phyloP scores from a whole-genome alignment of 2,329 filamentous ascomycete species.

The Trichoderma afroharzianum region DNA sequence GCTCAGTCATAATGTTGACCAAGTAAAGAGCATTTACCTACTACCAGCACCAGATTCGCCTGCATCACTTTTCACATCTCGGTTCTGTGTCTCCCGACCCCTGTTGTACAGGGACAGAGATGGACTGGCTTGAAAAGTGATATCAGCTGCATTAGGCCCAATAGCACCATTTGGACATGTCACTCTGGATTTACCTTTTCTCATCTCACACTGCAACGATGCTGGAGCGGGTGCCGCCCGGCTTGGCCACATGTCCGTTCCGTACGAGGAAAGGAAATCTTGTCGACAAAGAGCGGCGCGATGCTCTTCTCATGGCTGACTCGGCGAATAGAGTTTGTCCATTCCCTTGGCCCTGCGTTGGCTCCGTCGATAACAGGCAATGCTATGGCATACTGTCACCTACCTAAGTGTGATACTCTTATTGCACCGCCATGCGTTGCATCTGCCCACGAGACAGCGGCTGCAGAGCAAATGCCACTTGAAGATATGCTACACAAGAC shows the following conservation, averaged over 20 bases:
- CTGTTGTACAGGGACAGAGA: neutral
- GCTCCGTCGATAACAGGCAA: neutral
- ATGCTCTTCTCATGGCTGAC: neutral
- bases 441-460: neutral
- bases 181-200: neutral
- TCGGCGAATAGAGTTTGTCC: neutral
- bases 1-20: neutral
- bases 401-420: neutral
- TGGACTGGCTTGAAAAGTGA: constrained; percentile 3
- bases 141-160: constrained; percentile 3
- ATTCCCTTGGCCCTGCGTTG: neutral
- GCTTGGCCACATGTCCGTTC: neutral
- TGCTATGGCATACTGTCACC: neutral
- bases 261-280: neutral
- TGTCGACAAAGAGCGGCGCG: neutral
- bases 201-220: neutral
- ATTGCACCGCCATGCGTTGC: neutral
- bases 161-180: neutral
- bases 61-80: neutral
- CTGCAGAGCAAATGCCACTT: neutral
- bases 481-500: neutral
- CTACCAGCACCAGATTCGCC: neutral
- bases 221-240: neutral
- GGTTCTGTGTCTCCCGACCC: constrained; percentile 4
- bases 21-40: neutral